Base-by-base conservation (phyloP, 1,284 basidiomycete species). In the Malassezia slooffiae region DNA sequence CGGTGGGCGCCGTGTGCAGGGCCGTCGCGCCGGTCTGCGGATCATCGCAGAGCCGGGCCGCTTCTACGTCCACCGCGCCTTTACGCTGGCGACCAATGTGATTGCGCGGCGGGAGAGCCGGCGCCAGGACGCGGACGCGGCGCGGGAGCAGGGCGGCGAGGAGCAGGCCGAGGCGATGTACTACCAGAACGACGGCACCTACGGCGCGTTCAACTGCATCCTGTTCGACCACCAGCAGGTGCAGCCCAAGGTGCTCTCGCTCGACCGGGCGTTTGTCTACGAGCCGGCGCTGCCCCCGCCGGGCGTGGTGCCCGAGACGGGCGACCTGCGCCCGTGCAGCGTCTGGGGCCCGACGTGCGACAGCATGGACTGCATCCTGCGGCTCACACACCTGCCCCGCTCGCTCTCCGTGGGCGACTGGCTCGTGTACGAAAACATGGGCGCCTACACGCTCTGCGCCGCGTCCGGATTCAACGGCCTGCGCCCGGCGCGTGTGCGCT, bases 161-260 rank as follows among this genome's bases (percentile, higher is more conserved):
- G 27, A 37, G 5, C 40, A 45, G 24, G 62, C 66, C 10, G 43
- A 57, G 44, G 64, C 65, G 7, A 69, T 69, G 66, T 63, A 63
- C 49, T 69, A 69, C 52, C 64, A 67, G 49, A 69, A 69, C 50
- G 66, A 69, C 44, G 66, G 66, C 24, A 54, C 67, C 30, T 97
- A 97, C 72, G 90, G 91, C 41, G 85, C 91, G 16, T 96, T 97
- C 79, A 96, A 97, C 77, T 89, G 86, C 72, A 85, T 87, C 72
- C 75, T 91, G 67, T 91, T 90, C 71, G 87, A 91, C 72, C 88
- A 90, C 72, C 85, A 88, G 67, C 78, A 80, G 49, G 82, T 85
- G 15, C 77, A 82, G 62, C 87, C 87, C 30, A 81, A 85, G 70
- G 83, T 87, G 21, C 75, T 90, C 39, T 78, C 77, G 15, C 62